A percentile compares a stretch with the other conserved stretches of the same genome.
These are phyloP conservation scores for Paramecium pentaurelia DNA, from an alignment of 73 alveolate species.

Conservation along the genomic window DNA sequence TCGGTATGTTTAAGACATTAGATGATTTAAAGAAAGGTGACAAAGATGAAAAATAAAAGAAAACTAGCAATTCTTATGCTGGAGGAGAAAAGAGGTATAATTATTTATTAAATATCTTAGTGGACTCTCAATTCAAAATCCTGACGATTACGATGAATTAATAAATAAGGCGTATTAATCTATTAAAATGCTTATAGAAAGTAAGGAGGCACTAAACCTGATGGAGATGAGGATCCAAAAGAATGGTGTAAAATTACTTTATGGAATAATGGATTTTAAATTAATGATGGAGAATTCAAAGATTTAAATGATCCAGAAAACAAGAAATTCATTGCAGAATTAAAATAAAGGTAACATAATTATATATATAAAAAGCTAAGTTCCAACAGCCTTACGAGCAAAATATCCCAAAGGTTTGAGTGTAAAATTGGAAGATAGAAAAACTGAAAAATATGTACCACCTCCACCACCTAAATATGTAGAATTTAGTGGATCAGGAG, in stretches of 20 bases:
- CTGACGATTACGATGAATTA: conserved; percentile 68
- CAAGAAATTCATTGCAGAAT: conserved; percentile 72
- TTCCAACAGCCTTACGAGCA: conserved; percentile 67
- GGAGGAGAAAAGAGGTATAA: conserved; percentile 75
- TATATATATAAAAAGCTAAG: neutral
- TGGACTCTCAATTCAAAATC: conserved; percentile 73
- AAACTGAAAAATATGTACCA: conserved; percentile 69
- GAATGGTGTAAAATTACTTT: conserved; percentile 63
- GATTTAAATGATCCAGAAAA: conserved; percentile 69
- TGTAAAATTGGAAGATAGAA: conserved; percentile 75
- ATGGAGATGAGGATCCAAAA: conserved; percentile 38
- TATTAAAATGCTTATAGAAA: neutral
- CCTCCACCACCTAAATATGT: conserved; percentile 87
- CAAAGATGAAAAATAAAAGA: conserved; percentile 32
- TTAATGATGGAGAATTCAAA: conserved; percentile 82
- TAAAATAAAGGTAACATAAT: conserved; percentile 63
- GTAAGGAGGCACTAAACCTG: conserved; percentile 30
- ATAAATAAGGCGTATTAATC: conserved; percentile 67
- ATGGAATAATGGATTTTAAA: conserved; percentile 74
- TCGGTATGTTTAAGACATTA: conserved; percentile 48
- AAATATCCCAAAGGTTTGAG: conserved; percentile 70
- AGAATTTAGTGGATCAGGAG: conserved; percentile 76
- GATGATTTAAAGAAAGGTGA: conserved; percentile 61
- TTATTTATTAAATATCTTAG: neutral
- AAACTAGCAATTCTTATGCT: conserved; percentile 71